Conservation (phyloP, 1,284 basidiomycete species). For the Sanghuangporus baumii region DNA sequence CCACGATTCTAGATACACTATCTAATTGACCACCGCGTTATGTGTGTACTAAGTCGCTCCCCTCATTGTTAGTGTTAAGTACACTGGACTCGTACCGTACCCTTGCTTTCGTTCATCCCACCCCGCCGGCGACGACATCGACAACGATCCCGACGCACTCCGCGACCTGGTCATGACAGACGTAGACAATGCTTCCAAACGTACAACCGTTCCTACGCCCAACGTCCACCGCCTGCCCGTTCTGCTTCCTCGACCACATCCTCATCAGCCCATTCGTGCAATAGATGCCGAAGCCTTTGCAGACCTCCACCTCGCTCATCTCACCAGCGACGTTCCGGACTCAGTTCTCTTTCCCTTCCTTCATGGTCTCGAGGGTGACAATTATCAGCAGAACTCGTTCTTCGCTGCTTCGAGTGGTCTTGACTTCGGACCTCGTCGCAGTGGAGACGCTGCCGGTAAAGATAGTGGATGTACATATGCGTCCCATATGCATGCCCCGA, state of each 20-base stretch:
- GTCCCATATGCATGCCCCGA: conserved; percentile 11
- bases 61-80: background rate
- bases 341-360: conserved; percentile 78
- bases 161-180: conserved; percentile 1
- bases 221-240: conserved; percentile 28
- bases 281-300: conserved; percentile 55
- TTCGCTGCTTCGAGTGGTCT: conserved; percentile 43
- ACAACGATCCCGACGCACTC: background rate
- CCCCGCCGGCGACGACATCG: conserved; percentile 1
- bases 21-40: background rate
- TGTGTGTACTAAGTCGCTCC: background rate
- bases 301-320: conserved; percentile 54
- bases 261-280: conserved; percentile 40
- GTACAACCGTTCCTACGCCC: background rate
- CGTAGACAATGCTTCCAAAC: background rate
- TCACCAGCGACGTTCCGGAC: conserved; percentile 67
- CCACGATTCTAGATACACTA: background rate
- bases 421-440: conserved; percentile 18
- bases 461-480: background rate
- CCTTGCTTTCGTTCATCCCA: background rate
- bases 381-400: conserved; percentile 71
- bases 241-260: conserved; percentile 32
- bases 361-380: conserved; percentile 76
- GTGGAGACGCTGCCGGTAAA: background rate
- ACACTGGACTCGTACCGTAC: too few relatives aligned